Base-by-base conservation (phyloP, 2,329 filamentous ascomycete genomes). In the Boeremia lycopersici region DNA sequence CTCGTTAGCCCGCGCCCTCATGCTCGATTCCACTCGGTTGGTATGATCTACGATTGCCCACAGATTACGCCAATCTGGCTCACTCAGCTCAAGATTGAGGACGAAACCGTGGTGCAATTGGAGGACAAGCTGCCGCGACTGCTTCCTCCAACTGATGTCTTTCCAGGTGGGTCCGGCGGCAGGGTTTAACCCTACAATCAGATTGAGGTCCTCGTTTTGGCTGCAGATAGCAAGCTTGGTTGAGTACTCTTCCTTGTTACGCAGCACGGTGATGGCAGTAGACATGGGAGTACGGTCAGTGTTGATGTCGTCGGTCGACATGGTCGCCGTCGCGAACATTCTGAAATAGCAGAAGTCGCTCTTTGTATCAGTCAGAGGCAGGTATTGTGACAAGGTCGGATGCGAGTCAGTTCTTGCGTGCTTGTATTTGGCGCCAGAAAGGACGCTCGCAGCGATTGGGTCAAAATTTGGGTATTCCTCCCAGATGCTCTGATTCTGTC, bases 21-120 rank as follows among this genome's bases (percentile, higher is more conserved):
- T 79, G 46, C 86, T 89, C 25, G 82, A 81, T 67, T 92, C 88
- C 2, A 93, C 85, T 65, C 89, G 91, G 61, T 83, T 84, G 25
- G 89, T 90, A 71, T 96, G 93, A 56, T 96, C 91, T 61, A 92
- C 91, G 74, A 96, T 91, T 64, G 86, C 89, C 85, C 88, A 93
- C 10, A 96, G 76, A 59, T 84, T 86, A 57, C 87, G 85, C 77
- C 89, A 96, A 69, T 96, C 91, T n/a, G 84, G 79, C 64, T 92
- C 89, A 12, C 81, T 82, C 69, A 92, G 87, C 59, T 89, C 86
- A 15, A 95, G 77, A 17, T 84, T 84, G 36, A 96, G 76, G 53
- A 88, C 78, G 67, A 95, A 93, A 0, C 90, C 90, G 61, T 90
- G 86, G 0, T 90, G 89, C 15, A 96, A 77, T 56, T 84, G 84